Percentiles rank a stretch among this genome's conserved stretches.
Evolutionary conservation across 345 rosid species (phyloP).

Genomic region (Murraya paniculata): DNA sequence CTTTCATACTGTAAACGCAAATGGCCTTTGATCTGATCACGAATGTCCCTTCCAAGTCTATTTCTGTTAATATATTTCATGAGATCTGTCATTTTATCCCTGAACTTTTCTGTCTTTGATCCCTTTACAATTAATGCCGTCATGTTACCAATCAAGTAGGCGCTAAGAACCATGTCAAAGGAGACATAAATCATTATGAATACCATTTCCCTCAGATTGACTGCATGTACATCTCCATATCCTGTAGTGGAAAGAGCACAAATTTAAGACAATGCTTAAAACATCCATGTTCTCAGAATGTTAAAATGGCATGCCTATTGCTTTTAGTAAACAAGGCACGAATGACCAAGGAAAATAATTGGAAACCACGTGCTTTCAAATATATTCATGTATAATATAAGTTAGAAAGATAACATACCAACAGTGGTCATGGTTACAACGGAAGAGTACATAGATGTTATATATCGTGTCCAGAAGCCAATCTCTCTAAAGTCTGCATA

Average conservation of each 20-base stretch:
- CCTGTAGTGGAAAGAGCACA: constrained; percentile 38
- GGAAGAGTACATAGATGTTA: constrained; percentile 78
- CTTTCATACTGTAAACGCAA: constrained; percentile 82
- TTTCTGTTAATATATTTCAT: constrained; percentile 88
- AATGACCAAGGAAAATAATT: neutral
- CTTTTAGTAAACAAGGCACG: neutral
- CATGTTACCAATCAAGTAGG: constrained; percentile 95
- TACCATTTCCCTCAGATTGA: constrained; percentile 94
- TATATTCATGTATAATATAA: neutral
- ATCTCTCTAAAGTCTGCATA: constrained; percentile 71
- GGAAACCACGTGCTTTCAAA: neutral
- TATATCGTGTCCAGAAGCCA: constrained; percentile 75
- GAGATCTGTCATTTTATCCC: constrained; percentile 92
- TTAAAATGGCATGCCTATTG: neutral
- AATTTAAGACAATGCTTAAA: neutral
- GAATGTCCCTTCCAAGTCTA: constrained; percentile 62
- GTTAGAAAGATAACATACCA: constrained; percentile 44
- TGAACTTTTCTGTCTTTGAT: constrained; percentile 88
- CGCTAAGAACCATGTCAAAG: constrained; percentile 95
- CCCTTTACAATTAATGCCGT: constrained; percentile 98
- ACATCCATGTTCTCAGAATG: neutral
- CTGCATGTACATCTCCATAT: constrained; percentile 98
- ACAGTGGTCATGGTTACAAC: constrained; percentile 88
- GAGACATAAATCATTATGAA: constrained; percentile 88
- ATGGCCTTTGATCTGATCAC: constrained; percentile 74